Percentiles rank a stretch among this genome's conserved stretches.
These are phyloP conservation scores for Salix arbutifolia DNA, from an alignment of 345 rosid species.

Conservation along the genomic window DNA sequence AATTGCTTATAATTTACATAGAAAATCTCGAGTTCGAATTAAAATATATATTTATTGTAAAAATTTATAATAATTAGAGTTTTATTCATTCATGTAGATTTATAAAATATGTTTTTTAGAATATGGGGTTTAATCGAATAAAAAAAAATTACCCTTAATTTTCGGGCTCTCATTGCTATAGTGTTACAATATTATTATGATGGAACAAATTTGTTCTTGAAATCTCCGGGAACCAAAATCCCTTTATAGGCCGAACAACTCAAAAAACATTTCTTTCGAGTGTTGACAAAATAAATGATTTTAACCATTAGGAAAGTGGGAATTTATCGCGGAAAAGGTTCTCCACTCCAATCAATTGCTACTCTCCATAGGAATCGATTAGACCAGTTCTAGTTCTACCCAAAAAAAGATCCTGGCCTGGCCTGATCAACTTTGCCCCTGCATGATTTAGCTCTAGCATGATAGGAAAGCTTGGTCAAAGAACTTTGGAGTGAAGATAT, in stretches of 20 bases:
- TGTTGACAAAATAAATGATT: neutral
- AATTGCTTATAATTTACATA: too few species aligned
- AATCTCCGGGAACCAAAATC: neutral
- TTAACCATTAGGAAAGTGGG: slow-evolving; percentile 4
- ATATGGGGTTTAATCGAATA: too few species aligned
- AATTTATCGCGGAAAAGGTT: neutral
- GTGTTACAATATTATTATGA: neutral
- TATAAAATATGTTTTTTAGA: fast-evolving
- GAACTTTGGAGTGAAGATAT: neutral
- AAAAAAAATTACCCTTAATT: neutral
- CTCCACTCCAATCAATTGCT: slow-evolving; percentile 1
- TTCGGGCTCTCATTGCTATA: neutral
- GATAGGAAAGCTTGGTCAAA: slow-evolving; percentile 24
- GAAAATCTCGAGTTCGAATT: too few species aligned
- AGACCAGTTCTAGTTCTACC: slow-evolving; percentile 2
- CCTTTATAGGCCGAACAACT: neutral
- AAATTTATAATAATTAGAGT: fast-evolving
- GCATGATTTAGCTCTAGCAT: neutral
- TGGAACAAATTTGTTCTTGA: neutral
- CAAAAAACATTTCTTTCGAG: neutral
- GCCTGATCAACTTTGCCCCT: neutral
- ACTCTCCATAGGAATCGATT: neutral
- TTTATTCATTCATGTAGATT: fast-evolving
- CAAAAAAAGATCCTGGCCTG: neutral
- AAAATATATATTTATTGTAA: fast-evolving